Conservation (phyloP, 345 rosid genomes). For the Salix udensis region DNA sequence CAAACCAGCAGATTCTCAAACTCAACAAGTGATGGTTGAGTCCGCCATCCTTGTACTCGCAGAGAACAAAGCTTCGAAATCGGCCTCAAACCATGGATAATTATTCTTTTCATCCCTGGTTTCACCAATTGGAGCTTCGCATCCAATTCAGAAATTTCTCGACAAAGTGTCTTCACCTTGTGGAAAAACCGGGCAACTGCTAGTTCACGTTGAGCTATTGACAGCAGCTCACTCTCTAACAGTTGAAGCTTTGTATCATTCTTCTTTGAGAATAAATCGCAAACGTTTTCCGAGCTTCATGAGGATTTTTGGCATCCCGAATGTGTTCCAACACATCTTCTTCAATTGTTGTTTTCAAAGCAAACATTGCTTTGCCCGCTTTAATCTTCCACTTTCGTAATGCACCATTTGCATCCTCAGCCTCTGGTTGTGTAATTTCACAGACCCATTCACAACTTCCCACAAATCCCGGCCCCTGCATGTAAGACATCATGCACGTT, state of each 20-base stretch:
- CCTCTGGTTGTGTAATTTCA: not conserved
- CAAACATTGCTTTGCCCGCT: not conserved
- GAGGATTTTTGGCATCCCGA: not conserved
- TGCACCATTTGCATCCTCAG: not conserved
- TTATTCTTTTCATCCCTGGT: slow-evolving; percentile 4
- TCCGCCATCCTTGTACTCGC: slow-evolving; percentile 2
- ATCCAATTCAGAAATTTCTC: not conserved
- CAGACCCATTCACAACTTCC: not conserved
- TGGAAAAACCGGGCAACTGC: not conserved
- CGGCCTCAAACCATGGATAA: not conserved
- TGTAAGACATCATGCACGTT: not conserved
- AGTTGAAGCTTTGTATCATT: not conserved
- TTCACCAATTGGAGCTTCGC: not conserved
- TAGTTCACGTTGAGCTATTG: not conserved
- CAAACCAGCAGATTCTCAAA: not conserved
- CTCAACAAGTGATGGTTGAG: slow-evolving; percentile 3
- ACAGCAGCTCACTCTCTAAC: not conserved
- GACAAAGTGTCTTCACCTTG: not conserved
- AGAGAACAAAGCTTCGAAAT: not conserved
- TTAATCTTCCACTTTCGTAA: not conserved
- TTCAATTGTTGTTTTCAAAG: not conserved
- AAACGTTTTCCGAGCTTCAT: not conserved
- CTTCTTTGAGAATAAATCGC: not conserved
- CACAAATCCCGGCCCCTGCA: not conserved
- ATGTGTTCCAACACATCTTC: not conserved